Evolutionary conservation across 2,329 filamentous ascomycete genomes (phyloP), one percentile per base, ranked within the genome.

Genomic region (Aspergillus calidoustus): DNA sequence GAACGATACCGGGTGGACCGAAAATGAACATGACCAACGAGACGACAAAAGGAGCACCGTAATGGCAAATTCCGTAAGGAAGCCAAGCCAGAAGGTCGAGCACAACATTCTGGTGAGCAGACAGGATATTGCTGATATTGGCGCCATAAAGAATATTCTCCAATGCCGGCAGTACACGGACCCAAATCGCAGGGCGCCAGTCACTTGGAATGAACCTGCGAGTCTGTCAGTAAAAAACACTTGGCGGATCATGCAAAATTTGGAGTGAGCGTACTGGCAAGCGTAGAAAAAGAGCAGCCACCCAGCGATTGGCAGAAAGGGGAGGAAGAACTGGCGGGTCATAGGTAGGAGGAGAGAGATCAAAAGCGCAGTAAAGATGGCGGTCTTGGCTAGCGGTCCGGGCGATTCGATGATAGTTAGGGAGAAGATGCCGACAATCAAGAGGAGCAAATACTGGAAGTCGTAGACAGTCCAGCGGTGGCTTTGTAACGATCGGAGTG

Each of bases 141-240:
- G 93, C 93, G 69, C 94, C 94, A 75, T 97, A 98, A 38, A 98
- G 85, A 65, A 98, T 95, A 77, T 98, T 97, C 80, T 98, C 94
- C 66, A 98, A 86, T 19, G 94, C 92, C 4, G 94, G 94, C 41
- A 98, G 86, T 30, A 98, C 92, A 72, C 93, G 92, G 68, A 97
- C 94, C 91, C 93, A 97, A 71, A 97, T 97, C 65, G 92, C 90
- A 62, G 93, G 93, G 68, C 94, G 89, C 81, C 93, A 95, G 73
- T 94, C 91, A 68, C 88, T 86, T 43, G 92, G 91, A 69, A 97
- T 93, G 80, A 96, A 97, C 73, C 93, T 96, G 61, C 30, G 38
- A 51, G 11, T 15, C 23, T 59, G n/a, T 19, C 38, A 55, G 54
- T 31, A 44, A 53, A 23, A 11, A 28, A 28, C 49, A 38, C 41